Evolutionary conservation across 805 yeast species (phyloP).

Genomic region (Brettanomyces naardenensis): DNA sequence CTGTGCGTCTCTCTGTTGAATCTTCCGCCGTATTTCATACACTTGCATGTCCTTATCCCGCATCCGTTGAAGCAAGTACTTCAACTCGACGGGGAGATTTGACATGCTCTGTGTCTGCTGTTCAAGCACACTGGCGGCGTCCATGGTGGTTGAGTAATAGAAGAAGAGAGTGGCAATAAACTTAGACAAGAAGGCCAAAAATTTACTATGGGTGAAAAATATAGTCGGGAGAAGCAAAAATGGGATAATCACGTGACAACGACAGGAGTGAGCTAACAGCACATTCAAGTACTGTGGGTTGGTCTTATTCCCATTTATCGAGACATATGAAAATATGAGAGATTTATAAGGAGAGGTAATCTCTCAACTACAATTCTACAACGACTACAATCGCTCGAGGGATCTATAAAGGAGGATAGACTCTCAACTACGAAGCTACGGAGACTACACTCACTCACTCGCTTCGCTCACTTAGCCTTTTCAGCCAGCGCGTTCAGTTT

Average conservation of each 20-base stretch:
- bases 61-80: conserved; percentile 72
- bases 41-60: conserved; percentile 58
- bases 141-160: conserved; percentile 64
- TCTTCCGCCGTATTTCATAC: conserved; percentile 57
- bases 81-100: conserved; percentile 82
- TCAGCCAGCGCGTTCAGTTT: too few species aligned
- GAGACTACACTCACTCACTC: too few species aligned
- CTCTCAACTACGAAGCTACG: too few species aligned
- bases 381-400: too few species aligned
- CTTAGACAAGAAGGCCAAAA: background rate
- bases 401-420: too few species aligned
- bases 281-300: too few species aligned
- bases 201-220: background rate
- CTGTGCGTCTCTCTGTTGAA: conserved; percentile 66
- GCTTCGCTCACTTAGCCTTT: too few species aligned
- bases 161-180: background rate
- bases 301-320: too few species aligned
- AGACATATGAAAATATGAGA: too few species aligned
- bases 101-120: conserved; percentile 57
- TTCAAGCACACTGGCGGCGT: conserved; percentile 78
- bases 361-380: too few species aligned
- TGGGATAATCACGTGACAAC: background rate
- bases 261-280: too few species aligned
- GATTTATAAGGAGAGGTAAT: too few species aligned
- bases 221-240: background rate